These are phyloP conservation scores for Russula olivacea DNA, from an alignment of 768 basidiomycete genomes.

Conservation along the genomic window DNA sequence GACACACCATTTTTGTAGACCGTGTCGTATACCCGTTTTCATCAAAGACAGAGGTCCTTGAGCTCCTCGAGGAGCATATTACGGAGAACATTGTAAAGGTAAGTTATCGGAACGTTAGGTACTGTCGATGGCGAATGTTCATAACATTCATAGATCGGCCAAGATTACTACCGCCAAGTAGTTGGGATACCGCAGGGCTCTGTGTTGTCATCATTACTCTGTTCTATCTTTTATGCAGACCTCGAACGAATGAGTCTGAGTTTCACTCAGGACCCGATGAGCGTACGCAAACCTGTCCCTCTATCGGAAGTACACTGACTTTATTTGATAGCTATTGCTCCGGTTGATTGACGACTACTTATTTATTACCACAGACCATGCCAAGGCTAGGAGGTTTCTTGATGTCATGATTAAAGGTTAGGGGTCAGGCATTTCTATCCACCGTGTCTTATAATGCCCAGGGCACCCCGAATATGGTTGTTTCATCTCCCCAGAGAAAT, in stretches of 20 bases:
- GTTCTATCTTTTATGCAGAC: slow-evolving; percentile 92
- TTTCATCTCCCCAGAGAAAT: slow-evolving; percentile 83
- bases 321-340: slow-evolving; percentile 56
- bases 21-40: slow-evolving; percentile 58
- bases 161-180: slow-evolving; percentile 78
- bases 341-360: slow-evolving; percentile 95
- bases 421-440: background rate
- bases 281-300: slow-evolving; percentile 45
- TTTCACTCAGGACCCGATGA: slow-evolving; percentile 51
- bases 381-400: slow-evolving; percentile 63
- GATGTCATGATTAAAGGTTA: slow-evolving; percentile 67
- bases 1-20: slow-evolving; percentile 81
- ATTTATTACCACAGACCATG: slow-evolving; percentile 64
- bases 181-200: slow-evolving; percentile 97
- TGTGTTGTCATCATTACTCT: slow-evolving; percentile 88
- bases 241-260: slow-evolving; percentile 58
- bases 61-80: slow-evolving; percentile 83
- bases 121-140: background rate
- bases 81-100: slow-evolving; percentile 90
- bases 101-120: background rate
- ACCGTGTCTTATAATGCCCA: slow-evolving; percentile 26
- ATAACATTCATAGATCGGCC: slow-evolving; percentile 54
- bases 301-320: background rate
- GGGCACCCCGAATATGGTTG: slow-evolving; percentile 96
- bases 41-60: slow-evolving; percentile 54